Base-by-base conservation (phyloP, 2,329 filamentous ascomycete genomes). In the Cladorrhinum sp. region DNA sequence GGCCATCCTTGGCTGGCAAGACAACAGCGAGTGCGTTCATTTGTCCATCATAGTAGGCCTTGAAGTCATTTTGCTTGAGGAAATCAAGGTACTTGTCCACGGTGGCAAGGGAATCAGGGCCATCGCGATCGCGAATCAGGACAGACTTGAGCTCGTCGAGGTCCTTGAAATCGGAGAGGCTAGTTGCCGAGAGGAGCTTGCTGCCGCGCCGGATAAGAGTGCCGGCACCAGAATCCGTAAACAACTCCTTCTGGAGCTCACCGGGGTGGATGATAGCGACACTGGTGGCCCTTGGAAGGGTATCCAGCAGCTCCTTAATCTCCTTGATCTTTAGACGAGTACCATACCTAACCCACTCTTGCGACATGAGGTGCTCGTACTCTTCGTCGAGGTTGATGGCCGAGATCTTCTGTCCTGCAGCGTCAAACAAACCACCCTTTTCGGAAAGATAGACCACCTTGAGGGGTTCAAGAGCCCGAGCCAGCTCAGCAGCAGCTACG, bases 391-490 rank as follows among this genome's bases (percentile, higher is more conserved):
- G 82, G 78, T 98, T 98, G 78, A 98, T 98, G 62, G 90, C 91
- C 5, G 93, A 96, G 71, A 98, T 98, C 80, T 96, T 96, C 80
- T 93, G 89, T 61, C 89, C 90, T 65, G 96, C 91, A 62, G 92
- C 93, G 73, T 98, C 92, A 77, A 96, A 96, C 32, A 99, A 79
- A 7, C 93, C 95, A 54, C 95, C 95, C 83, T 98, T 98, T 79
- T 99, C 95, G 4, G 92, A 96, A n/a, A 98, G 83, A 74, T 97
- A 99, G 62, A 99, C 93, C 63, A 98, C 93, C 85, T 99, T 99
- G 70, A 98, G 80, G 24, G 95, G 95, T 76, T 98, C 88, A 57
- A 99, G 81, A 59, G 90, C 86, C 62, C 91, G 88, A 23, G 95
- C 93, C 63, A 99, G 82, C 78, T 97, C 93, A 66, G 93, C 93